Base-by-base conservation (phyloP, 169 alveolate genomes). In the Eimeria zaria region DNA sequence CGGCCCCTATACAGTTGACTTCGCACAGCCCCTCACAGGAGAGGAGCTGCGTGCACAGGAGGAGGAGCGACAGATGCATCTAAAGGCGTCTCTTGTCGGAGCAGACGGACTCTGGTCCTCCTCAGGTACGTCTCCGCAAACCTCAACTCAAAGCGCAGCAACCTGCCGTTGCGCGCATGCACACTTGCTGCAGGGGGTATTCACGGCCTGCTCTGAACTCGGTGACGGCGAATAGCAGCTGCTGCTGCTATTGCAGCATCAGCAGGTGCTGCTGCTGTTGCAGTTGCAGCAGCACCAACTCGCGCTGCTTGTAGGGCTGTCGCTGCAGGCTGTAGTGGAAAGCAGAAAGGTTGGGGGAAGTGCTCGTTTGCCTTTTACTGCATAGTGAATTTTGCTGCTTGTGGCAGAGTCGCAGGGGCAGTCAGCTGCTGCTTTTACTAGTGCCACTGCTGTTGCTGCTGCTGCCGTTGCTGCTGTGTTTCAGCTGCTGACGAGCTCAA, bases 1-100 rank as follows among this genome's bases (percentile, higher is more conserved):
- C 27, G 96, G 96, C 80, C 96, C 96, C 46, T 93, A 93, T 88
- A 81, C 93, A 36, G 67, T 93, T 44, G 96, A 93, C 87, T 93
- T 93, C 78, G 96, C 89, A 27, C 87, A 81, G 92, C 94, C 96
- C 16, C 83, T 93, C 39, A 67, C 60, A 8, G 76, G 67, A n/a
- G 94, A 62, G 24, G 96, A 93, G 39, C 60, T 30, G 78, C 53
- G 20, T 24, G 51, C 27, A 74, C 87, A n/a, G 71, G 58, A 36
- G 69, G 33, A 67, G 73, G 46, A 89, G 81, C 74, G 51, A 27
- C 91, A 55, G 76, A n/a, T 8, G 76, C 48, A 83, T 36, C 91
- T 27, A 20, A 41, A 48, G 69, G 91, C 91, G 6, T 33, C 48
- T 48, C 91, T 55, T 20, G 22, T 83, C 58, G 74, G 39, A 12